Conservation (phyloP, 345 rosid species). For the Fremontodendron californicum region DNA sequence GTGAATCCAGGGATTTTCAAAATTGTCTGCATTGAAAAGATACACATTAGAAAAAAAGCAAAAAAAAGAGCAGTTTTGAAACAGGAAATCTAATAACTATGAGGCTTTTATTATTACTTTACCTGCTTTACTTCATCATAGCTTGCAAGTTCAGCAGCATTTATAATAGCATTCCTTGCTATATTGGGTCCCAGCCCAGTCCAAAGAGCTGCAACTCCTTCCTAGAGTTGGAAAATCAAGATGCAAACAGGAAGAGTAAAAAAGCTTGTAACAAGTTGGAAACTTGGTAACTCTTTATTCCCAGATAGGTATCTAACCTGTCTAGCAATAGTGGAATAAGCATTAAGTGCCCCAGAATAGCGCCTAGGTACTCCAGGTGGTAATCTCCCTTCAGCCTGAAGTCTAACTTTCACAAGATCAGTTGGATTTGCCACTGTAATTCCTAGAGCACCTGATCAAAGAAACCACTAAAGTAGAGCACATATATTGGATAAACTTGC, state of each 20-base stretch:
- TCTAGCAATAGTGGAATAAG: conserved; percentile 84
- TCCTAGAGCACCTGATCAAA: conserved; percentile 70
- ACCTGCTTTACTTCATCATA: conserved; percentile 97
- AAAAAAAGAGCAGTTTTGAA: neutral
- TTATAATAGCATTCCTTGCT: conserved; percentile 88
- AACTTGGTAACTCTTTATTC: conserved; percentile 9
- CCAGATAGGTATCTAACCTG: conserved; percentile 49
- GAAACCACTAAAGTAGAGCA: neutral
- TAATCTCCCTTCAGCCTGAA: conserved; percentile 96
- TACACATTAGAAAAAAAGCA: conserved; percentile 1
- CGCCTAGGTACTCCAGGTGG: conserved; percentile 95
- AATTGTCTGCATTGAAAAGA: conserved; percentile 56
- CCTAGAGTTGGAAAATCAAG: conserved; percentile 39
- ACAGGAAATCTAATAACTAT: conserved; percentile 4
- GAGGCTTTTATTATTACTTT: neutral
- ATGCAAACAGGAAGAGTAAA: conserved; percentile 11
- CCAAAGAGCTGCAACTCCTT: conserved; percentile 92
- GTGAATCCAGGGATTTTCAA: conserved; percentile 93
- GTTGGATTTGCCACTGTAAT: conserved; percentile 90
- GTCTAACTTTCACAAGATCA: conserved; percentile 98
- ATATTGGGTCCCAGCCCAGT: conserved; percentile 93
- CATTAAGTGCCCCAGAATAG: conserved; percentile 85
- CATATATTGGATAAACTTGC: neutral
- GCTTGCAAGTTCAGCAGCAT: conserved; percentile 96
- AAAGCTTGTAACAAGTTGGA: conserved; percentile 6